phyloP scores from a whole-genome alignment of 192 early-diverging fungal genomes.

The Coemansia sp. region DNA sequence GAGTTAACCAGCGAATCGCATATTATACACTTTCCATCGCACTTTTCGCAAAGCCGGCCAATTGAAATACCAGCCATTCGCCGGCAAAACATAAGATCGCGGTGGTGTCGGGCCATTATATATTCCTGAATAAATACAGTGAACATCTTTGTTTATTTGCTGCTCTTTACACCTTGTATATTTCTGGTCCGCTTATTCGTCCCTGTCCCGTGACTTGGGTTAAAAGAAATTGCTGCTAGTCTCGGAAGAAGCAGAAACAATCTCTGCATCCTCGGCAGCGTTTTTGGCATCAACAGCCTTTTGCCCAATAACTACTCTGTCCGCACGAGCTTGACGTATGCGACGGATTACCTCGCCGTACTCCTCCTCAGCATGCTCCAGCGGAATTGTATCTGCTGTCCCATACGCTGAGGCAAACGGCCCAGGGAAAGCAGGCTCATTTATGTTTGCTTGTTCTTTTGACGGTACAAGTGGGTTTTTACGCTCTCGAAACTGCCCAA shows the following conservation, averaged over 20 bases:
- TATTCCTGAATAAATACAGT: neutral
- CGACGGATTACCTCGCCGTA: constrained; percentile 27
- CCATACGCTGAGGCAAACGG: constrained; percentile 39
- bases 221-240: constrained; percentile 24
- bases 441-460: constrained; percentile 26
- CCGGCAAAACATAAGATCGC: constrained; percentile 93
- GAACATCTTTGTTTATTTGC: constrained; percentile 4
- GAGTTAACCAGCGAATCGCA: constrained; percentile 95
- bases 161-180: too few relatives aligned
- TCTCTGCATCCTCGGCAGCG: constrained; percentile 17
- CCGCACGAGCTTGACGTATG: constrained; percentile 25
- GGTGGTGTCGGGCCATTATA: constrained; percentile 76
- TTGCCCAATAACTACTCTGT: constrained; percentile 22
- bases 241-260: constrained; percentile 18
- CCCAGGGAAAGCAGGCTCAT: constrained; percentile 22
- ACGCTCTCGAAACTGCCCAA: too few relatives aligned
- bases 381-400: constrained; percentile 37
- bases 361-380: constrained; percentile 46
- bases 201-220: too few relatives aligned
- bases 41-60: constrained; percentile 50
- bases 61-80: constrained; percentile 85
- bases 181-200: too few relatives aligned
- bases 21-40: constrained; percentile 92
- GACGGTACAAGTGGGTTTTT: constrained; percentile 41
- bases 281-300: constrained; percentile 16